Percentiles rank a stretch among this genome's conserved stretches.
phyloP scores from a whole-genome alignment of 768 basidiomycete genomes.

The Mycena venus region DNA sequence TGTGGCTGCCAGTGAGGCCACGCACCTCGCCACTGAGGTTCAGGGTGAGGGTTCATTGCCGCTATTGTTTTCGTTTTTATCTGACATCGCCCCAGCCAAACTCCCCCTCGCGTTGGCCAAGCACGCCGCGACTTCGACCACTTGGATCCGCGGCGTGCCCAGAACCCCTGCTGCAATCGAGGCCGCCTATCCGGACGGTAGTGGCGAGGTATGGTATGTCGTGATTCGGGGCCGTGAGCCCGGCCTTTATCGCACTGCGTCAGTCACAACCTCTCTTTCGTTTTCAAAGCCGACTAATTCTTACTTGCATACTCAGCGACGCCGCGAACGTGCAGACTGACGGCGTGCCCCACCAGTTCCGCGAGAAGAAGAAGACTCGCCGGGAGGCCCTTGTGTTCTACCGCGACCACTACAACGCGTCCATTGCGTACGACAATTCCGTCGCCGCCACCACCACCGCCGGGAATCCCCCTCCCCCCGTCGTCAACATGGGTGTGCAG shows the following conservation, averaged over 20 bases:
- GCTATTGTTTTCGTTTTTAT: background rate
- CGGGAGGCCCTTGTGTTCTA: background rate
- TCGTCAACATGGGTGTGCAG: background rate
- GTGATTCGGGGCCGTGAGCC: constrained; percentile 5
- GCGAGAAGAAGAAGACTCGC: background rate
- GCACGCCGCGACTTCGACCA: background rate
- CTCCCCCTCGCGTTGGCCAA: background rate
- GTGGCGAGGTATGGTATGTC: constrained; percentile 5
- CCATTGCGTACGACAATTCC: background rate
- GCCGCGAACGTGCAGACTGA: background rate
- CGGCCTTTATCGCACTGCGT: background rate
- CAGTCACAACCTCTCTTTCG: background rate
- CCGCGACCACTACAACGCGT: background rate
- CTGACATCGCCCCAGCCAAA: background rate
- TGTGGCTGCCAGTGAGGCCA: background rate
- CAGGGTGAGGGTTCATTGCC: background rate
- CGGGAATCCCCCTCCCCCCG: background rate
- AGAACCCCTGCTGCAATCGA: background rate
- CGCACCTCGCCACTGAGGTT: background rate
- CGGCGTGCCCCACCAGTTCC: background rate
- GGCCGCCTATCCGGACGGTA: background rate
- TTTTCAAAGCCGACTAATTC: background rate
- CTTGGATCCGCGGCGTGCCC: background rate
- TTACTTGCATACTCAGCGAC: background rate
- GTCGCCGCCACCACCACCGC: background rate